These are phyloP conservation scores for Vicia sativa DNA, from an alignment of 306 rosid genomes.

Conservation along the genomic window DNA sequence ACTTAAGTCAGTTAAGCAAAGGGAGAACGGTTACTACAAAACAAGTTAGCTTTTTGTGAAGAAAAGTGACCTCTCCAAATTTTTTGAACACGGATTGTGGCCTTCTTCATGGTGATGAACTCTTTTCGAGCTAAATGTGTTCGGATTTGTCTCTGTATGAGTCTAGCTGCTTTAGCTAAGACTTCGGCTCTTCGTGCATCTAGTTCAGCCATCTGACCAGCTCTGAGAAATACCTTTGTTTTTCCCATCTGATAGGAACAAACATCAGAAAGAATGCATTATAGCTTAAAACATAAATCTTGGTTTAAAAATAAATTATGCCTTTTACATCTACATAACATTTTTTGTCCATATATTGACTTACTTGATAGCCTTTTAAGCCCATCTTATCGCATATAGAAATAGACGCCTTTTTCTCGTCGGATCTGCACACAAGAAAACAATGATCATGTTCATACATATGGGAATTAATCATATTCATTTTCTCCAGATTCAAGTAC, in stretches of 20 bases:
- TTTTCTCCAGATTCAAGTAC: background rate
- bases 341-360: slow-evolving; percentile 32
- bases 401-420: slow-evolving; percentile 78
- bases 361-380: slow-evolving; percentile 82
- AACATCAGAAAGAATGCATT: slow-evolving; percentile 15
- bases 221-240: slow-evolving; percentile 83
- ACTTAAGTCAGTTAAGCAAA: slow-evolving; percentile 25
- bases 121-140: slow-evolving; percentile 74
- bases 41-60: slow-evolving; percentile 24
- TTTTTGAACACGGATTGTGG: slow-evolving; percentile 69
- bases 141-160: slow-evolving; percentile 77
- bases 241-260: slow-evolving; percentile 71
- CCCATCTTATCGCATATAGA: slow-evolving; percentile 80
- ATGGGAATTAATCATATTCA: too few species aligned
- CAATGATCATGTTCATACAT: background rate
- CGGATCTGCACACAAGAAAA: slow-evolving; percentile 59
- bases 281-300: slow-evolving; percentile 15
- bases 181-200: slow-evolving; percentile 86
- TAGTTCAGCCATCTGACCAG: slow-evolving; percentile 95
- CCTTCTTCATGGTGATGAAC: slow-evolving; percentile 60
- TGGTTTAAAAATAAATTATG: background rate
- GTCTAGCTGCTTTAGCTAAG: slow-evolving; percentile 73
- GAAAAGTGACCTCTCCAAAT: slow-evolving; percentile 67
- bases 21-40: background rate
- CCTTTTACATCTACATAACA: slow-evolving; percentile 14